phyloP scores from a whole-genome alignment of 306 rosid genomes.

The Lagenaria siceraria region DNA sequence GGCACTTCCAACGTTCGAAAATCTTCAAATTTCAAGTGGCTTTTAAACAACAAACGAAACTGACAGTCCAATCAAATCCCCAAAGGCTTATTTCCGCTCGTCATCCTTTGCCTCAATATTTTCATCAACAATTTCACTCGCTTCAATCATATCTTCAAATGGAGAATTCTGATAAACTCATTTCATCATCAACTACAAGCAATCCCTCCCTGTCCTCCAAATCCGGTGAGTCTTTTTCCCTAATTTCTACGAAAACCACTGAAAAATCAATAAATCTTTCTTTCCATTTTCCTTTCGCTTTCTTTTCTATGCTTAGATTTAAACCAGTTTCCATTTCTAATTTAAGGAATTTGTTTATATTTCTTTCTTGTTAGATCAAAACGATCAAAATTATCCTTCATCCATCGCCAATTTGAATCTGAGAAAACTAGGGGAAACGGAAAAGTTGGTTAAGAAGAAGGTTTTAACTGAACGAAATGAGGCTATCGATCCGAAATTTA shows the following conservation, averaged over 20 bases:
- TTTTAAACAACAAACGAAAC: too few species aligned
- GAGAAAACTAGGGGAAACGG: conserved; percentile 10
- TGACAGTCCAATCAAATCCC: too few species aligned
- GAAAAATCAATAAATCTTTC: not conserved
- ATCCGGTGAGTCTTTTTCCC: not conserved
- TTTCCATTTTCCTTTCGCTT: not conserved
- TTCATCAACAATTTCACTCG: not conserved
- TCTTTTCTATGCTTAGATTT: not conserved
- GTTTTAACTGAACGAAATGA: conserved; percentile 24
- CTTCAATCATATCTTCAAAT: not conserved
- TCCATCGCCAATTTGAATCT: not conserved
- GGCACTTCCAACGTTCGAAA: conserved; percentile 3
- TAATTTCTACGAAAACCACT: not conserved
- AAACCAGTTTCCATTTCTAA: not conserved
- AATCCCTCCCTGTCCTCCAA: not conserved
- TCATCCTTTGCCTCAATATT: not conserved
- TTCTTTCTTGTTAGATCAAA: conserved; percentile 14
- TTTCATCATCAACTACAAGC: not conserved
- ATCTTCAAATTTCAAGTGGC: not conserved
- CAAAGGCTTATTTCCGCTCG: not conserved
- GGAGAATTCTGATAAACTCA: not conserved
- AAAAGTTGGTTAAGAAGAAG: conserved; percentile 9
- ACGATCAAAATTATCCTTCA: conserved; percentile 15
- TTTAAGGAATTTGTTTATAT: not conserved
- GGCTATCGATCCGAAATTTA: not conserved